Evolutionary conservation across 352 stramenopile genomes (phyloP), one percentile per base, ranked within the genome.

Genomic region (Elongisporangium anandrum): DNA sequence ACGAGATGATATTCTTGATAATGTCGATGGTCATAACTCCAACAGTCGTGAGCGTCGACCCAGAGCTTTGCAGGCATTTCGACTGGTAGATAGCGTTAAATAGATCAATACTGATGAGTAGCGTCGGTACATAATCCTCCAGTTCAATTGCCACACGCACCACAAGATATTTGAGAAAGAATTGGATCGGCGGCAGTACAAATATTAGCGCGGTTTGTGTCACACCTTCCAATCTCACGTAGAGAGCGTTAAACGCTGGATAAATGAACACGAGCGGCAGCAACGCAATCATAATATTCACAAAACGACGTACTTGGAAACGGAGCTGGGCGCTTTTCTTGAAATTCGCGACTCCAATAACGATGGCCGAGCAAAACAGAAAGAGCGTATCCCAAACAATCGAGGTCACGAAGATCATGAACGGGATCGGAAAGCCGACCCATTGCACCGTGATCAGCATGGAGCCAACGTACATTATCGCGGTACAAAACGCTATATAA

Each of bases 371-470:
- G 29, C 29, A 39, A 39, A 39, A 39, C 29, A 39, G 29, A 13
- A 39, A 39, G 4, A 39, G 29, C 4, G 29, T 39, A 8, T 39
- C 29, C 29, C 29, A 39, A 39, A 39, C 29, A 39, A 39, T 39
- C 29, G 29, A 4, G 29, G 66, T 67, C 23, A 73, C 56, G 10
- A 59, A 48, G 17, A 73, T 67, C 3, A 70, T 63, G 16, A 73
- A 73, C 13, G 66, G 62, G 17, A 70, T 59, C 4, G 66, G 58
- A 20, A 70, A 70, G 17, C 51, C 55, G 57, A 63, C 69, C 1
- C 52, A 26, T 8, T 38, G 56, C 22, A 64, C 67, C 19, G 67
- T 60, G 0, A 29, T 17, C 47, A 70, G 9, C 21, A 73, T 20
- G 9, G 67, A 59, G 29, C 29, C 29, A 8, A 39, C 29, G 8